These are phyloP conservation scores for Flueggea neowawraea DNA, from an alignment of 441 rosid genomes.

Conservation along the genomic window DNA sequence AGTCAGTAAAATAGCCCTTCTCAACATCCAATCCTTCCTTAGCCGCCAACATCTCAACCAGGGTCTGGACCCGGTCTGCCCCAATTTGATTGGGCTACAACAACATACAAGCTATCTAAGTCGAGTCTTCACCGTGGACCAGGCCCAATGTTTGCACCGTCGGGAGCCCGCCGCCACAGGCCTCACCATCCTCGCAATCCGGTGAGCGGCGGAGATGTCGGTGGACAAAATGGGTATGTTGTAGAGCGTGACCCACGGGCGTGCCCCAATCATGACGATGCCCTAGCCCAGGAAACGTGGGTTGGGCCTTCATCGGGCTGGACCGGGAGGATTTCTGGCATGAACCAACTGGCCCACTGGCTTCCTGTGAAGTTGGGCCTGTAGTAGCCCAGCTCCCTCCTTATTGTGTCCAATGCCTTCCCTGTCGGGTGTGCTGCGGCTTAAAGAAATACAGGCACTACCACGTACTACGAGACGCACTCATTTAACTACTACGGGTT, in stretches of 20 bases:
- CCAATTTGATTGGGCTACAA: conserved; percentile 61
- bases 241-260: conserved; percentile 47
- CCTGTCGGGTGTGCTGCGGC: conserved; percentile 67
- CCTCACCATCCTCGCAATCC: conserved; percentile 59
- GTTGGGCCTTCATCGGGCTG: conserved; percentile 49
- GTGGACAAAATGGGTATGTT: conserved; percentile 51
- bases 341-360: conserved; percentile 56
- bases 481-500: too few relatives aligned
- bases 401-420: conserved; percentile 47
- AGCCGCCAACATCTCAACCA: conserved; percentile 51
- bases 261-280: conserved; percentile 52
- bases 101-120: conserved; percentile 62
- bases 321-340: conserved; percentile 30
- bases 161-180: conserved; percentile 61
- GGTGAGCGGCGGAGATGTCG: conserved; percentile 29
- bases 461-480: too few relatives aligned
- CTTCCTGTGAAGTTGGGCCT: conserved; percentile 52
- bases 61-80: conserved; percentile 47
- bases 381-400: conserved; percentile 62
- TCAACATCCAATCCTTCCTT: conserved; percentile 49
- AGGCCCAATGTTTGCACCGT: conserved; percentile 51
- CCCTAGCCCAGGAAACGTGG: conserved; percentile 38
- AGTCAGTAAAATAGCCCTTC: conserved; percentile 63
- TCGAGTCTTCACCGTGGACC: conserved; percentile 46
- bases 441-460: too few relatives aligned